Base-by-base conservation (phyloP, 495 filamentous ascomycete genomes). In the Terfezia boudieri region DNA sequence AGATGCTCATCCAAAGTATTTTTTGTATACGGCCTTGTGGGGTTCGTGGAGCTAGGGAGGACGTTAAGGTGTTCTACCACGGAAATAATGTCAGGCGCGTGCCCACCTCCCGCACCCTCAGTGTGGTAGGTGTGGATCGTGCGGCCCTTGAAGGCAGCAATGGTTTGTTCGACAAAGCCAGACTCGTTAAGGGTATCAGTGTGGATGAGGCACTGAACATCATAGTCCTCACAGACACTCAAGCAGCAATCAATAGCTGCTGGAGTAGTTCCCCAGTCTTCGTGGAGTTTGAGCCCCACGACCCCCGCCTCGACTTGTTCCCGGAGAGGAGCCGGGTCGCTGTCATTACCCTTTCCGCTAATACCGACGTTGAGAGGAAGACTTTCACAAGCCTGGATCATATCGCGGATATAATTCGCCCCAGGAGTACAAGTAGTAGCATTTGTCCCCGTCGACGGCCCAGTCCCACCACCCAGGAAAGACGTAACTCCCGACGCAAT, bases 101-200 rank as follows among this genome's bases (percentile, higher is more conserved):
- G 90, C 2, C 90, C 90, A 56, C 90, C 90, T 20, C 90, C 90
- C 9, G 90, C 90, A 50, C 90, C 90, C 67, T 98, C 90, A 46
- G 92, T 96, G 70, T 98, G 90, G 70, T 98, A 98, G 12, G 90
- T 94, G 71, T 98, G 90, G 61, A 98, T 94, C 6, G 86, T 84
- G 55, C 90, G 83, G 63, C 78, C 74, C 67, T 86, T 86, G 75
- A 96, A 85, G 32, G 92, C 80, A 20, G 73, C 73, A 58, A 94
- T 81, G 38, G 89, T 94, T 56, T 86, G 82, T 67, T 95, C 92
- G 46, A 98, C 90, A 67, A 93, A 98, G 22, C 90, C 90, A 49
- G 84, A 89, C 68, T 98, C 90, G 68, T 98, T 98, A 48, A 98
- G 76, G 0, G 90, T 98, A 67, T 98, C 90, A 3, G 90, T 96